Evolutionary conservation across 192 early-diverging fungal genomes (phyloP), one percentile per base, ranked within the genome.

Genomic region (Podila clonocystis): DNA sequence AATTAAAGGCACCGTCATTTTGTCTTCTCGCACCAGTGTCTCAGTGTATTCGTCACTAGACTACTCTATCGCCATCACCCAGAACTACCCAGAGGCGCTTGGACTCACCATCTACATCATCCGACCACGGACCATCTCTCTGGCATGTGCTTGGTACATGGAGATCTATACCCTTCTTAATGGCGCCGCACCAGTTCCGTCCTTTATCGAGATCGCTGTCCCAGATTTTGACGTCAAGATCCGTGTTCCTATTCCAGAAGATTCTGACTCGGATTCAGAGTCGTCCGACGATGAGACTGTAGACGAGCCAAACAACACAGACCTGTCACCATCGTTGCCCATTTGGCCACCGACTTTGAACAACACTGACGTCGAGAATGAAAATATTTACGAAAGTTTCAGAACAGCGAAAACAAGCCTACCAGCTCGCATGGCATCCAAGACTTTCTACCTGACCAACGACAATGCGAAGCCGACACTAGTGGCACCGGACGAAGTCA

Each of bases 141-240:
- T 75, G 22, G 70, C 73, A 9, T 64, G 73, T 33, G 76, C 73
- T 15, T 84, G 83, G 83, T 84, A 82, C 59, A 74, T 74, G 62
- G 69, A 67, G 30, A 70, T 84, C 19, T 63, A 84, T 50, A 62
- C 61, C 15, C 57, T 82, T 2, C 28, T 84, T 19, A 45, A 69
- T 12, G 68, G 71, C 1, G 58, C 9, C 5, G 70, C 70, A 28
- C 65, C 68, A 13, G 70, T 82, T 26, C 83, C 83, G 17, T n/a
- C 36, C 1, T 59, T 65, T 30, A 75, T 74, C 62, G 83, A 84
- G 36, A 65, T 84, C 17, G 60, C 48, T 1, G 77, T 84, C 26
- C 83, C 83, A 12, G 83, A 84, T 55, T 70, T 84, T 36, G 77
- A 75, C 36, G 73, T 84, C 67, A 71, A 74, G n/a, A 69, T 84